phyloP scores from a whole-genome alignment of 345 rosid genomes.

The Salix brachista region DNA sequence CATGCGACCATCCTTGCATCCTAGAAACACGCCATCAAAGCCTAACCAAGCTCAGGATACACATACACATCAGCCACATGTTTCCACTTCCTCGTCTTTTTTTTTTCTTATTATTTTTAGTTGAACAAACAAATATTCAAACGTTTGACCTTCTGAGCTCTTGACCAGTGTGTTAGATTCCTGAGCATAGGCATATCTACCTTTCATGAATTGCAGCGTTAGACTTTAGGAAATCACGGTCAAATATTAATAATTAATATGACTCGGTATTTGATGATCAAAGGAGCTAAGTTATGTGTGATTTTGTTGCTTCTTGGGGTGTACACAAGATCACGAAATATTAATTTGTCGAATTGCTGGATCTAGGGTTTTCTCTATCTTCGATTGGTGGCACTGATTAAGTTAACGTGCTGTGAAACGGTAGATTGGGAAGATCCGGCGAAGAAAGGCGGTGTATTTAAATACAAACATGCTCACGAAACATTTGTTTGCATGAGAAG shows the following conservation, averaged over 20 bases:
- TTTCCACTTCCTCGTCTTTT: not conserved
- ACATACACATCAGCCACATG: not conserved
- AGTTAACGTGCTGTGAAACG: not conserved
- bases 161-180: slow-evolving; percentile 7
- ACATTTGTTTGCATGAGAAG: slow-evolving; percentile 1
- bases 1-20: not conserved
- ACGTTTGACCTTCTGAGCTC: slow-evolving; percentile 10
- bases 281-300: not conserved
- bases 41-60: not conserved
- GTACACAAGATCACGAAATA: not conserved
- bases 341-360: not conserved
- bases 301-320: not conserved
- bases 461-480: not conserved
- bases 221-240: not conserved
- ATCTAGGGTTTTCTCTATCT: not conserved
- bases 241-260: not conserved
- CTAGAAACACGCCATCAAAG: not conserved
- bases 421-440: no score
- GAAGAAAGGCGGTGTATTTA: not conserved
- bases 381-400: not conserved
- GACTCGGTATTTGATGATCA: slow-evolving; percentile 1
- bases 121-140: slow-evolving; percentile 21
- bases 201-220: not conserved
- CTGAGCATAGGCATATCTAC: slow-evolving; percentile 3
- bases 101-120: not conserved